A percentile compares a stretch with the other conserved stretches of the same genome.
Conservation (phyloP, 179 eudicot species). For the Beta corolliflora region DNA sequence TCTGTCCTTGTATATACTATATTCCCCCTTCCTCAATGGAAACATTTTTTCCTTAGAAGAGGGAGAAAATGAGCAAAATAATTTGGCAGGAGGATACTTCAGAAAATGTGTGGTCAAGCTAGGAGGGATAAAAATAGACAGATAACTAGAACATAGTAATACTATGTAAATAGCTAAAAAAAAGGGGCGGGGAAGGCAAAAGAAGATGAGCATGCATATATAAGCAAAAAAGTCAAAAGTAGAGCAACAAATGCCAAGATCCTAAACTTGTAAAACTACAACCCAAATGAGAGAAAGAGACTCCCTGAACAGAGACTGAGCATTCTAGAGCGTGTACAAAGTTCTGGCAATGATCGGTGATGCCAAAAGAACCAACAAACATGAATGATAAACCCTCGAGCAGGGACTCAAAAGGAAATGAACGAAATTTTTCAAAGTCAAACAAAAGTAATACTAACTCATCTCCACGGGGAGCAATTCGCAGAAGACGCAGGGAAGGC, state of each 20-base stretch:
- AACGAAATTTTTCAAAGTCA: background rate
- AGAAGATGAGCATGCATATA: background rate
- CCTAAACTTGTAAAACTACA: background rate
- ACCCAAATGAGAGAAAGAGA: background rate
- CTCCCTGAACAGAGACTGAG: background rate
- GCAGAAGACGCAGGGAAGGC: conserved; percentile 89
- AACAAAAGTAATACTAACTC: conserved; percentile 52
- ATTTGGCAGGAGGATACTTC: background rate
- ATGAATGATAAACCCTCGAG: background rate
- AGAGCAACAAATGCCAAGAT: background rate
- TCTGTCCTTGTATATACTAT: too few relatives aligned
- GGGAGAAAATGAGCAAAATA: background rate
- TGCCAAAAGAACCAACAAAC: background rate
- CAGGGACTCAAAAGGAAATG: background rate
- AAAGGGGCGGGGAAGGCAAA: background rate
- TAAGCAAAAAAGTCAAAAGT: background rate
- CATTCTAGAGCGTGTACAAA: background rate
- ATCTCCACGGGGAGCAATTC: conserved; percentile 90
- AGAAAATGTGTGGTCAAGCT: too few relatives aligned
- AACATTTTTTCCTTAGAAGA: too few relatives aligned
- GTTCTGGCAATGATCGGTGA: background rate
- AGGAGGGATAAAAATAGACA: too few relatives aligned
- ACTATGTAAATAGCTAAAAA: background rate
- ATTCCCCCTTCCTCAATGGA: too few relatives aligned
- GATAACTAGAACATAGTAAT: background rate